Percentiles rank a stretch among this genome's conserved stretches.
These are phyloP conservation scores for Gynochthodes officinalis DNA, from an alignment of 257 asterid genomes.

Conservation along the genomic window DNA sequence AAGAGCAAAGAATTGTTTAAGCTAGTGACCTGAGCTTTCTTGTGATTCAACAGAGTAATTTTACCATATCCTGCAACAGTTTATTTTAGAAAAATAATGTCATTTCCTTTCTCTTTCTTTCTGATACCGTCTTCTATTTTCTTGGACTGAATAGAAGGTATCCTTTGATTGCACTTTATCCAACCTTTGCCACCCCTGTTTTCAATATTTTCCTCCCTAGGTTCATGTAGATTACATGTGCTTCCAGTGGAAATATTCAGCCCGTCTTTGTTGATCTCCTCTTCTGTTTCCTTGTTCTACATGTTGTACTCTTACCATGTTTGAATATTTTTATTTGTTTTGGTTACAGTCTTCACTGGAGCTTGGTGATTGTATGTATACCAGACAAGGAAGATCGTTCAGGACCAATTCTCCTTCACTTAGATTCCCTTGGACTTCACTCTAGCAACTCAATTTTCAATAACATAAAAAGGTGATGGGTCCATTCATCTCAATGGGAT, in stretches of 20 bases:
- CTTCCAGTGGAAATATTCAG: not conserved
- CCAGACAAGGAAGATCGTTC: slow-evolving; percentile 71
- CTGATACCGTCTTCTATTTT: not conserved
- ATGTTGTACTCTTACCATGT: slow-evolving; percentile 18
- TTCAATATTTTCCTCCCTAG: not conserved
- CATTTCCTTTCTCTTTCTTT: not conserved
- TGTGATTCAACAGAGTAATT: not conserved
- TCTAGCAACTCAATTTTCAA: slow-evolving; percentile 50
- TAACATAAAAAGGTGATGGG: slow-evolving; percentile 61
- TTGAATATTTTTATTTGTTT: slow-evolving; percentile 13
- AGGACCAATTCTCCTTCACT: slow-evolving; percentile 71
- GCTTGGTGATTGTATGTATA: slow-evolving; percentile 86
- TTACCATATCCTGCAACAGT: not conserved
- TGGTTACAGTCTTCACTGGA: slow-evolving; percentile 76
- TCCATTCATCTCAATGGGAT: not conserved
- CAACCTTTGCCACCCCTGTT: not conserved
- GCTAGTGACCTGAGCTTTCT: not conserved
- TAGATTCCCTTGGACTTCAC: slow-evolving; percentile 87
- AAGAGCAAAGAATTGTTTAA: not conserved
- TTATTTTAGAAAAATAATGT: not conserved
- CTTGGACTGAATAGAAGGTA: slow-evolving; percentile 3
- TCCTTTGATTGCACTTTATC: not conserved
- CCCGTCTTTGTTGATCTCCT: slow-evolving; percentile 16
- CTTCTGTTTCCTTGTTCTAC: slow-evolving; percentile 12
- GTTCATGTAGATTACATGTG: not conserved